Evolutionary conservation across 2,329 filamentous ascomycete species (phyloP), one percentile per base, ranked within the genome.

Genomic region (Pseudogymnoascus sp.): DNA sequence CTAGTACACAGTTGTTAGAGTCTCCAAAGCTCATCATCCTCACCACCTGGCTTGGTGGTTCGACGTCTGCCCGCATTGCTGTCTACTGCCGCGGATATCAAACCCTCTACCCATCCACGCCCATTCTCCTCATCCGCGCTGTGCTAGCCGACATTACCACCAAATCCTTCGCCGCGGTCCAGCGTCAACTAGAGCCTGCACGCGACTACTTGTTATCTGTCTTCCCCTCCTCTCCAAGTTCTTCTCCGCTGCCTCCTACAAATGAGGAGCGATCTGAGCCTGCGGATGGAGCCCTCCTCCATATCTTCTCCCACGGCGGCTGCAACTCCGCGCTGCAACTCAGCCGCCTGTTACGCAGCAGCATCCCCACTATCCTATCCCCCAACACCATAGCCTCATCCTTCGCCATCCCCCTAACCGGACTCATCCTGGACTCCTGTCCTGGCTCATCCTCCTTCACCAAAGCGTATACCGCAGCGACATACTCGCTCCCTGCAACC

Each of bases 301-400:
- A 63, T 65, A 60, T 61, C 64, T 64, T 62, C 63, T 30, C 23
- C 35, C 63, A 22, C 3, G 39, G 41, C 33, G 58, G 58, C 30
- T 64, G 49, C 60, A 42, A 41, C 52, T 64, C 30, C 30, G 62
- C 62, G 42, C 60, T 65, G 60, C 64, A 45, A 62, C 41, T 67
- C 49, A 60, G 62, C 62, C 63, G 62, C 61, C 60, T 64, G 63
- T 64, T 63, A 33, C 66, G 60, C 58, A 61, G 63, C 39, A 42
- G 65, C 64, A 65, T 33, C 60, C 61, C 61, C 62, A 39, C 35
- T 58, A 38, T 5, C 9, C 39, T 19, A 4, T 23, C 19, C 16
- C 5, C 19, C 4, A 12, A 4, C 19, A 23, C 42, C 12, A 60
- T 42, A 49, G 38, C 33, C 25, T 11, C 16, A 16, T 7, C 38